Base-by-base conservation (phyloP, 1,139 yeast genomes). In the Entelexis paramagnoliae region DNA sequence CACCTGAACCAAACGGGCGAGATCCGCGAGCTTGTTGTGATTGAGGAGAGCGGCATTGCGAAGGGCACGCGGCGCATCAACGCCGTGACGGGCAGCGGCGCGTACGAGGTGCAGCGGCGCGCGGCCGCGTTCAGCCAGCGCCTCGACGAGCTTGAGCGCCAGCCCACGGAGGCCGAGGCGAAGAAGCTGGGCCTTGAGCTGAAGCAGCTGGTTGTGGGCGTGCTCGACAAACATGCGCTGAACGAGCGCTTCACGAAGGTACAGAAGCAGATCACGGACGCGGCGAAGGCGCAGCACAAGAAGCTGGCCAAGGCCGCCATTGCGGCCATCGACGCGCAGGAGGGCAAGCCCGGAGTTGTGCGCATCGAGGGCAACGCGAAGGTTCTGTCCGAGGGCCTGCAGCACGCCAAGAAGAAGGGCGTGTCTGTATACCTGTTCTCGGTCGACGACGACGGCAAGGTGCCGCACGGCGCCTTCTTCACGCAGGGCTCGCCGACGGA, bases 61-160 rank as follows among this genome's bases (percentile, higher is more conserved):
- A 91, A 91, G 74, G 99, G 99, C 70, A 87, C 86, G 58, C 81
- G 99, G 72, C 87, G 99, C 76, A 84, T 91, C 66, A 96, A 91
- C 55, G 97, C 96, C 24, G 96, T 89, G 51, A 85, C 96, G 34
- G 97, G 97, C 47, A 74, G 78, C 53, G 94, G 81, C 62, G 98
- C 98, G 19, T 81, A 79, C 63, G 87, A 80, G 62, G 96, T 88
- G 49, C 96, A 89, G 74, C 77, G 85, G 66, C 66, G 82, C 58
- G 96, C 96, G 49, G 66, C 67, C 36, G 91, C 83, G 52, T 88
- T 82, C 65, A 82, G 75, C 42, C 72, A 71, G 49, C 74, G 77
- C 53, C 76, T 91, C 57, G 76, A 72, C 45, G 73, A 74, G 43
- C 79, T 84, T 50, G 80, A 74, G 50, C 71, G 74, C 51, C 62